Evolutionary conservation across 192 early-diverging fungal species (phyloP).

Genomic region (Linnemannia schmuckeri): DNA sequence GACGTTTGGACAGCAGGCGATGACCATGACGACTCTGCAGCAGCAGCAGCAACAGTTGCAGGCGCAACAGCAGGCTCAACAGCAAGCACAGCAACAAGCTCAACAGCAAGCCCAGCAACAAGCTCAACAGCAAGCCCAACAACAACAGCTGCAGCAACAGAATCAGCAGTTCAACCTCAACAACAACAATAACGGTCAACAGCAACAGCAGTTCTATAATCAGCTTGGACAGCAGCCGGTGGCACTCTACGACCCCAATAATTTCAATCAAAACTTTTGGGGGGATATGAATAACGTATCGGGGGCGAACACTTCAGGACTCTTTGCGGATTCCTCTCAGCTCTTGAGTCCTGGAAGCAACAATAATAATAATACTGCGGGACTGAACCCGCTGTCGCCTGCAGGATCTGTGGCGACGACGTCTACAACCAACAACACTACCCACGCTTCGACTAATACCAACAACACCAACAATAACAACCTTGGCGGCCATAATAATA

Average conservation of each 20-base stretch:
- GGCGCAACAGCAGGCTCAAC: slow-evolving; percentile 9
- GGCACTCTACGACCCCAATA: slow-evolving; percentile 33
- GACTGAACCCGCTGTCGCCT: slow-evolving; percentile 1
- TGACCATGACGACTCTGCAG: slow-evolving; percentile 34
- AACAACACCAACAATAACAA: slow-evolving; percentile 12
- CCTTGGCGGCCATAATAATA: neutral
- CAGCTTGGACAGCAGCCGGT: slow-evolving; percentile 45
- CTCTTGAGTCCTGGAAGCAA: slow-evolving; percentile 13
- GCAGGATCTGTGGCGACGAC: neutral
- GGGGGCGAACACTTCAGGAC: slow-evolving; percentile 19
- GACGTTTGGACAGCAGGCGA: slow-evolving; percentile 29
- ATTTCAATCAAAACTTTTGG: slow-evolving; percentile 42
- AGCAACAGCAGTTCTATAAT: slow-evolving; percentile 38
- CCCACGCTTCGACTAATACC: neutral
- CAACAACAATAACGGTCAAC: slow-evolving; percentile 21
- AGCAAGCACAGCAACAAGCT: slow-evolving; percentile 21
- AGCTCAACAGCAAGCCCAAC: slow-evolving; percentile 11
- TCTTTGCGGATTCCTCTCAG: slow-evolving; percentile 30
- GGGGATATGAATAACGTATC: slow-evolving; percentile 22
- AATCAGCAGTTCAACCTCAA: slow-evolving; percentile 4
- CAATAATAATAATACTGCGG: neutral
- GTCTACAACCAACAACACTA: slow-evolving; percentile 11
- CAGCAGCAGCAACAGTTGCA: slow-evolving; percentile 23
- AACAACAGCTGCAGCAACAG: slow-evolving; percentile 15
- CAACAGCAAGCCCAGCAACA: slow-evolving; percentile 3